Percentiles rank a stretch among this genome's conserved stretches.
Conservation (phyloP, 805 yeast genomes). For the Ogataea nitratoaversa region DNA sequence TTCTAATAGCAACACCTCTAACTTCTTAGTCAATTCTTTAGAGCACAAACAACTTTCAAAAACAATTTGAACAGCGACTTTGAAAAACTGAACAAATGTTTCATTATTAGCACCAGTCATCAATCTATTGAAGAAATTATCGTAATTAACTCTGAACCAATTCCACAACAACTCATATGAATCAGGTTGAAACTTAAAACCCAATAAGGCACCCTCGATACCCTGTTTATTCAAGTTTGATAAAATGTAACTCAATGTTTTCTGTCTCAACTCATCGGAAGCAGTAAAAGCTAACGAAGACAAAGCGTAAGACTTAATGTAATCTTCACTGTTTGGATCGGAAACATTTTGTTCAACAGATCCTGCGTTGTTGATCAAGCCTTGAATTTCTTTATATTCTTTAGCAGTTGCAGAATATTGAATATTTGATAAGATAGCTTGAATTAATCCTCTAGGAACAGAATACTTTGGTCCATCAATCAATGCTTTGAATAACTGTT, state of each 20-base stretch:
- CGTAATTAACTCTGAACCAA: constrained; percentile 55
- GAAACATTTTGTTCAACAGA: constrained; percentile 38
- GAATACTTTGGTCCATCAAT: constrained; percentile 48
- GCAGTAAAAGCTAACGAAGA: constrained; percentile 49
- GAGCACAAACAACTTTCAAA: constrained; percentile 29
- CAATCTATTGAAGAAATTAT: constrained; percentile 47
- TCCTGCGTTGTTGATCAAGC: constrained; percentile 47
- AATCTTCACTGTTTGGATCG: constrained; percentile 20
- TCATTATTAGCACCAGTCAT: constrained; percentile 40
- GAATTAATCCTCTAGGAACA: constrained; percentile 50
- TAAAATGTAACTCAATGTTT: constrained; percentile 52
- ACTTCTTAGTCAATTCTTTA: constrained; percentile 11
- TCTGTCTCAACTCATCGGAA: constrained; percentile 42
- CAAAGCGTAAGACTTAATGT: constrained; percentile 53
- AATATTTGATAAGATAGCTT: constrained; percentile 34
- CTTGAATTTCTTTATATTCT: constrained; percentile 58
- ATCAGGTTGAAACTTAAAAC: constrained; percentile 39
- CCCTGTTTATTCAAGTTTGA: constrained; percentile 52
- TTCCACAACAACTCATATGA: constrained; percentile 39
- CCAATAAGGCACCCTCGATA: constrained; percentile 56
- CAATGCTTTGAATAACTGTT: constrained; percentile 43
- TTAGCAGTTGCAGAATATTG: constrained; percentile 30
- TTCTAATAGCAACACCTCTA: constrained; percentile 18
- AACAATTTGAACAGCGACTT: constrained; percentile 39
- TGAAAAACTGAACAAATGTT: constrained; percentile 38